A percentile compares a stretch with the other conserved stretches of the same genome.
Conservation (phyloP, 768 basidiomycete genomes). For the Leccinum subtestaceum region DNA sequence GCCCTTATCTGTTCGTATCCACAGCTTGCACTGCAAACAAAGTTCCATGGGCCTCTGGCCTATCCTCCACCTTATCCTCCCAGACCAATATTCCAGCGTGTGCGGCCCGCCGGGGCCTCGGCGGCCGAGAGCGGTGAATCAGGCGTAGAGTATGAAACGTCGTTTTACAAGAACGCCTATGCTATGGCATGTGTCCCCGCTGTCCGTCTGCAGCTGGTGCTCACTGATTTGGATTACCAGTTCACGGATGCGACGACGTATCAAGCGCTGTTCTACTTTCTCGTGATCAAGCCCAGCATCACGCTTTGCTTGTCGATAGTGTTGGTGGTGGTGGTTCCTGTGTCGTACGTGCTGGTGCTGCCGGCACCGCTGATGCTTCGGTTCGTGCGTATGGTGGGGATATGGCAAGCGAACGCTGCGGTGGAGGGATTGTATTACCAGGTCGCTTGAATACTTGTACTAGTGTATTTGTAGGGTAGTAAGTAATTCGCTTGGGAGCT, state of each 20-base stretch:
- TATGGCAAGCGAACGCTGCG: constrained; percentile 83
- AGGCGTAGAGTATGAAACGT: constrained; percentile 50
- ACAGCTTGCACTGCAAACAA: constrained; percentile 64
- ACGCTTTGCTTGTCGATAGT: constrained; percentile 61
- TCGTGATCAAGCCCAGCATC: constrained; percentile 82
- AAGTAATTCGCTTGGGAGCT: constrained; percentile 17
- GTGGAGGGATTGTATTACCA: constrained; percentile 62
- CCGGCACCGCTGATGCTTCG: constrained; percentile 70
- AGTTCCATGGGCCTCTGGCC: constrained; percentile 66
- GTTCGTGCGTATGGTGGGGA: constrained; percentile 60
- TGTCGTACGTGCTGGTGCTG: constrained; percentile 55
- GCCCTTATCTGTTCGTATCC: constrained; percentile 15
- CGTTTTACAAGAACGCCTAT: constrained; percentile 80
- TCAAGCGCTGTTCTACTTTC: constrained; percentile 84
- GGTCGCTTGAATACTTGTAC: constrained; percentile 23
- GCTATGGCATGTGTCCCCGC: constrained; percentile 57
- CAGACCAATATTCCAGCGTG: constrained; percentile 71
- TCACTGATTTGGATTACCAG: constrained; percentile 35
- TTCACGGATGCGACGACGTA: constrained; percentile 82
- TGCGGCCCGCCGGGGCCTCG: constrained; percentile 44
- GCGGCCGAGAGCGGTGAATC: constrained; percentile 48
- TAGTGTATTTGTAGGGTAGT: not conserved
- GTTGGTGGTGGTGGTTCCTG: constrained; percentile 54
- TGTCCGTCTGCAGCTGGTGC: not conserved
- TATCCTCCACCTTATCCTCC: constrained; percentile 65